These are phyloP conservation scores for Tephrocybe sp. DNA, from an alignment of 768 basidiomycete species.

Conservation along the genomic window DNA sequence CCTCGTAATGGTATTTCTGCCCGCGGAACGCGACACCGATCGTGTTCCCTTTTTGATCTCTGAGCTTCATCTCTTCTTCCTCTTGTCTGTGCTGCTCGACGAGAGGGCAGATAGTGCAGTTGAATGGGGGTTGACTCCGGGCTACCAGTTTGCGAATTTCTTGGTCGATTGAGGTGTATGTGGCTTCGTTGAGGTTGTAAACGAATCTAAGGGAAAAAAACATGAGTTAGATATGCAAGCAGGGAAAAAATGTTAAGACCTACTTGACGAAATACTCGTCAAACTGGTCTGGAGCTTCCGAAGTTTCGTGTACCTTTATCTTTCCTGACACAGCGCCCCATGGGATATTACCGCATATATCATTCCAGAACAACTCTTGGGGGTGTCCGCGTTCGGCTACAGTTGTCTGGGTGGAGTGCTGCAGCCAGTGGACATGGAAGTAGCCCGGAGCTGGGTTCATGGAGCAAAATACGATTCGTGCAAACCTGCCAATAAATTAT, in stretches of 20 bases:
- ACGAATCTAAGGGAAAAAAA: slow-evolving; percentile 36
- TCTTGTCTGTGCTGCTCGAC: slow-evolving; percentile 30
- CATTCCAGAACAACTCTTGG: slow-evolving; percentile 63
- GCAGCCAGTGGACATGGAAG: slow-evolving; percentile 73
- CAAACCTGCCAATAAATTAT: slow-evolving; percentile 54
- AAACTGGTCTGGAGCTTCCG: slow-evolving; percentile 21
- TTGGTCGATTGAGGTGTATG: slow-evolving; percentile 41
- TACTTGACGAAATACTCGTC: slow-evolving; percentile 61
- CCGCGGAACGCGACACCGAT: slow-evolving; percentile 47
- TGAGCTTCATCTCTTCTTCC: slow-evolving; percentile 25
- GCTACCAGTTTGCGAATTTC: slow-evolving; percentile 23
- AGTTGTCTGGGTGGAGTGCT: slow-evolving; percentile 63
- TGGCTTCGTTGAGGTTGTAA: slow-evolving; percentile 43
- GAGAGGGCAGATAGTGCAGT: slow-evolving; percentile 50
- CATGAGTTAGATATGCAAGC: not conserved
- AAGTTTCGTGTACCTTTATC: slow-evolving; percentile 37
- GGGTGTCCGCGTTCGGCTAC: slow-evolving; percentile 57
- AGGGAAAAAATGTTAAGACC: slow-evolving; percentile 8
- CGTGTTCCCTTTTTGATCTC: slow-evolving; percentile 21
- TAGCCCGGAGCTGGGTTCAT: slow-evolving; percentile 27
- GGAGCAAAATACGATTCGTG: slow-evolving; percentile 53
- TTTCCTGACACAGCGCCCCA: slow-evolving; percentile 45
- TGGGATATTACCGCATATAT: slow-evolving; percentile 46
- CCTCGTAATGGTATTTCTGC: slow-evolving; percentile 53
- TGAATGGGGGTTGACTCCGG: slow-evolving; percentile 36